Evolutionary conservation across 352 stramenopile genomes (phyloP), one percentile per base, ranked within the genome.

Genomic region (Phytophthora citricola): DNA sequence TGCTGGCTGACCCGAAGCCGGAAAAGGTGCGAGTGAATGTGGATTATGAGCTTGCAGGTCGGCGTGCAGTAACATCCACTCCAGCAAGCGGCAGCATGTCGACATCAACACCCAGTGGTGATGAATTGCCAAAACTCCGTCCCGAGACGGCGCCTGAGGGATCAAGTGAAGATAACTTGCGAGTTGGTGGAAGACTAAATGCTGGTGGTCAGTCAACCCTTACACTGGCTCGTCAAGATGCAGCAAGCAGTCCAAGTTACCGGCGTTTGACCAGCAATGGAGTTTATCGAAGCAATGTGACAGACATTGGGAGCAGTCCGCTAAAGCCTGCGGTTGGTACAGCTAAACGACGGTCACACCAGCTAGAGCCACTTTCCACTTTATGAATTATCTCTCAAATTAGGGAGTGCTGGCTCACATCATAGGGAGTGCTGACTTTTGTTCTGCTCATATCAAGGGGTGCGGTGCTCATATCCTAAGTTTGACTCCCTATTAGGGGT

Each of bases 21-120:
- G 81, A 89, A 34, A 92, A 92, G 29, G 74, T 89, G 22, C 73
- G 74, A 32, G 58, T 92, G 9, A 85, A 89, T 32, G 64, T 92
- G 29, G 83, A 90, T 2, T 71, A 65, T 4, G 83, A 90, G 50
- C 70, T 92, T 9, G 79, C 75, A 20, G 48, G 70, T 22, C 63
- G 77, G 4, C 58, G 72, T 11, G 57, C 63, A 9, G 22, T 62
- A 14, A 74, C 62, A 2, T 46, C 64, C 7, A 58, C 66, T 39
- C 56, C 20, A 58, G 39, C 31, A 48, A 78, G 44, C 45, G 72
- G 6, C 32, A 56, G 14, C 29, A 22, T 63, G 44, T 8, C 47
- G 14, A 10, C 27, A 22, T 56, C 20, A n/a, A 20, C n/a, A 39
- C 64, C 40, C 50, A 68, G 20, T 44, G 60, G 50, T 62, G 74